Percentiles rank a stretch among this genome's conserved stretches.
These are phyloP conservation scores for Luzula sylvatica DNA, from an alignment of 176 grass and related monocot genomes.

Conservation along the genomic window DNA sequence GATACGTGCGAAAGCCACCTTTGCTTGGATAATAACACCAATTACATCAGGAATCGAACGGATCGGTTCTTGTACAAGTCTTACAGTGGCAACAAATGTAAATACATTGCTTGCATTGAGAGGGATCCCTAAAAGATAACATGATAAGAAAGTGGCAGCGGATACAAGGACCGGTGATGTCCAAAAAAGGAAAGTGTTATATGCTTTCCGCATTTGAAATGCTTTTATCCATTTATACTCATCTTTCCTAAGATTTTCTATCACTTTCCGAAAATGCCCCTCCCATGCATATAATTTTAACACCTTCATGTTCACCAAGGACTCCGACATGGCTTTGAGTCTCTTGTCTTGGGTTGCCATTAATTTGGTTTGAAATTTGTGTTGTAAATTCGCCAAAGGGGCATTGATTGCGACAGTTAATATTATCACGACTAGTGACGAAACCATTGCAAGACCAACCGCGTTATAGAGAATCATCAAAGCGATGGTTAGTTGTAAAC, in stretches of 20 bases:
- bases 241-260: conserved; percentile 56
- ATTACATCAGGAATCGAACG: conserved; percentile 76
- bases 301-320: conserved; percentile 70
- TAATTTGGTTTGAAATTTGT: conserved; percentile 70
- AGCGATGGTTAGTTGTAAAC: conserved; percentile 63
- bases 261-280: conserved; percentile 67
- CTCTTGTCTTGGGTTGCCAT: conserved; percentile 88
- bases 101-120: conserved; percentile 83
- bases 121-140: conserved; percentile 62
- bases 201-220: conserved; percentile 71
- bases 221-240: conserved; percentile 76
- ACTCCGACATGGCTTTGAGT: conserved; percentile 76
- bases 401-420: conserved; percentile 69
- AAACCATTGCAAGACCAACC: conserved; percentile 52
- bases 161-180: conserved; percentile 87
- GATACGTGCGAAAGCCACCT: conserved; percentile 73
- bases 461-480: conserved; percentile 68
- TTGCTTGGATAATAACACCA: conserved; percentile 74
- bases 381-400: conserved; percentile 75
- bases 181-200: conserved; percentile 84
- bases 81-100: conserved; percentile 71
- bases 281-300: conserved; percentile 97
- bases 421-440: conserved; percentile 51
- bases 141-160: conserved; percentile 65
- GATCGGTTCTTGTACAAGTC: conserved; percentile 71